phyloP scores from a whole-genome alignment of 2,329 filamentous ascomycete genomes.

The Talaromyces islandicus region DNA sequence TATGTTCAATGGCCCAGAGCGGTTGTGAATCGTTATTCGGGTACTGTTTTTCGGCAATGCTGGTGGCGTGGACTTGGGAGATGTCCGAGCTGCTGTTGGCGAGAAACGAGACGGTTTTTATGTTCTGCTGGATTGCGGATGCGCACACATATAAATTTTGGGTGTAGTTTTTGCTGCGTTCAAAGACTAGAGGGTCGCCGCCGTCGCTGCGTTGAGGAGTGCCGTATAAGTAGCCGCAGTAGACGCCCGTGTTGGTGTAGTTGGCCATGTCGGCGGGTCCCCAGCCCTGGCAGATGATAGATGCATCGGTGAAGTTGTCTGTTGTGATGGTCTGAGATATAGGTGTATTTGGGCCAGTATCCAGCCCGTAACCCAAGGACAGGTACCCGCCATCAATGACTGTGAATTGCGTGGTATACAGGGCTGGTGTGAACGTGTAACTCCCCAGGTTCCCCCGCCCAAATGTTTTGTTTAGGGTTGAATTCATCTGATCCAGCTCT shows the following conservation, averaged over 20 bases:
- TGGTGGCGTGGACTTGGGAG: slow-evolving; percentile 26
- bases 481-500: slow-evolving; percentile 23
- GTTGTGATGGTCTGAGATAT: neutral
- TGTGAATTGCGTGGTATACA: neutral
- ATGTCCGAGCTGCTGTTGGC: slow-evolving; percentile 38
- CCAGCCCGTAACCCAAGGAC: neutral
- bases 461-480: slow-evolving; percentile 28
- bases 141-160: slow-evolving; percentile 42
- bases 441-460: slow-evolving; percentile 13
- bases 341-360: neutral
- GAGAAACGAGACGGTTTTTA: slow-evolving; percentile 42
- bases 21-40: slow-evolving; percentile 22
- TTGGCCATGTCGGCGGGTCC: slow-evolving; percentile 28
- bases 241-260: slow-evolving; percentile 36
- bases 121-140: slow-evolving; percentile 34
- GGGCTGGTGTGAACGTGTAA: neutral
- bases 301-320: neutral
- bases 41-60: slow-evolving; percentile 34
- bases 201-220: slow-evolving; percentile 32
- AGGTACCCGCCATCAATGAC: neutral
- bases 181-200: slow-evolving; percentile 29
- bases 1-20: slow-evolving; percentile 35
- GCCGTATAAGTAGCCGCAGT: slow-evolving; percentile 38
- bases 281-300: neutral
- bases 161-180: slow-evolving; percentile 39